Evolutionary conservation across 2,329 filamentous ascomycete species (phyloP).

Genomic region (Shiraia bambusicola): DNA sequence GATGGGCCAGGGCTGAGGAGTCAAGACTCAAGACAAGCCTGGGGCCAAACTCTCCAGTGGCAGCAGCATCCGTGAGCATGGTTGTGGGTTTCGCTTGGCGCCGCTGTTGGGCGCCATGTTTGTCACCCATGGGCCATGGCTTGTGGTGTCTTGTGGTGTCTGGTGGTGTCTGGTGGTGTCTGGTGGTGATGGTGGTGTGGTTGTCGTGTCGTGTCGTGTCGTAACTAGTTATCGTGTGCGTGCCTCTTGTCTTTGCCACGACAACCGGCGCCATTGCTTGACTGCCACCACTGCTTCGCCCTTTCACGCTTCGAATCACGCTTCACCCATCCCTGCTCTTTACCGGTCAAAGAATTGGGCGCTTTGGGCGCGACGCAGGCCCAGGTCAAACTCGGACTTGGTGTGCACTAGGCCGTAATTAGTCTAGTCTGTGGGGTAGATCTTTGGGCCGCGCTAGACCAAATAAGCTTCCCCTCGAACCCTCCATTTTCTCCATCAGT

Average conservation of each 20-base stretch:
- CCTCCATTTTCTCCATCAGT: conserved; percentile 12
- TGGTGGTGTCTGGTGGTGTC: too few species aligned
- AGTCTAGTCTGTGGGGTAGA: conserved; percentile 18
- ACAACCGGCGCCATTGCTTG: too few species aligned
- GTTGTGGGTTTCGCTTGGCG: conserved; percentile 13
- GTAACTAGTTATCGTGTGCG: too few species aligned
- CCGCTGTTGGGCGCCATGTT: neutral
- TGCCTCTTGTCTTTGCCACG: too few species aligned
- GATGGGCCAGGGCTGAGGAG: conserved; percentile 9
- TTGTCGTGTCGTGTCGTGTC: neutral
- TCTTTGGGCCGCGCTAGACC: conserved; percentile 14
- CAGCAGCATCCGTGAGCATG: conserved; percentile 7
- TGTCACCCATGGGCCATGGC: too few species aligned
- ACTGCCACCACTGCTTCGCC: too few species aligned
- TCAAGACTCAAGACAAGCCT: conserved; percentile 16
- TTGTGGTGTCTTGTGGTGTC: too few species aligned
- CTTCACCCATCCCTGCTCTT: neutral
- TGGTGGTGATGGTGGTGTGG: too few species aligned
- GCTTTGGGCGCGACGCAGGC: conserved; percentile 3
- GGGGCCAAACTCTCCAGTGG: conserved; percentile 6
- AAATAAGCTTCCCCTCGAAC: conserved; percentile 8
- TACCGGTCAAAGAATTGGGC: conserved; percentile 6
- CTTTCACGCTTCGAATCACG: too few species aligned
- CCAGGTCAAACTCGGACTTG: too few species aligned
- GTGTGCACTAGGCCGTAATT: conserved; percentile 14